phyloP scores from a whole-genome alignment of 1,284 basidiomycete species.

The Lentinus polychrous region DNA sequence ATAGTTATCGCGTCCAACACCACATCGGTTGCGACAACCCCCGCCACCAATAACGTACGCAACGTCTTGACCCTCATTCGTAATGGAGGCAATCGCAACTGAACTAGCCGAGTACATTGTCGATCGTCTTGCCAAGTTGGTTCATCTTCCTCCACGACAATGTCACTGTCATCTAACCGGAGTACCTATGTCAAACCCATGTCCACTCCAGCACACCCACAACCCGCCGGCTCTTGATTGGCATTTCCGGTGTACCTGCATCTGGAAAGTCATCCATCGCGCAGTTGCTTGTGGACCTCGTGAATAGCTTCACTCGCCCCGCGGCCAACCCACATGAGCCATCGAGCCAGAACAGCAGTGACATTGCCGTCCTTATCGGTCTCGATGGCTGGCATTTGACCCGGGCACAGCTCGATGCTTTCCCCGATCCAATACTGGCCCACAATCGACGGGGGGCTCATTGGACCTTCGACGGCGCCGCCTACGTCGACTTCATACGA shows the following conservation, averaged over 20 bases:
- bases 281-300: conserved; percentile 40
- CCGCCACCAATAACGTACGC: too few species aligned
- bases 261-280: conserved; percentile 80
- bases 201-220: conserved; percentile 32
- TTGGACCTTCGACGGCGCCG: conserved; percentile 63
- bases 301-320: conserved; percentile 30
- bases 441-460: conserved; percentile 66
- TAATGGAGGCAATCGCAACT: conserved; percentile 17
- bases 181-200: background rate
- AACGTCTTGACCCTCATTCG: background rate
- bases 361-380: conserved; percentile 46
- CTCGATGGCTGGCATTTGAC: conserved; percentile 85
- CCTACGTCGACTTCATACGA: conserved; percentile 61
- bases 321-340: background rate
- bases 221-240: conserved; percentile 60
- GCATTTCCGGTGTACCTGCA: conserved; percentile 74
- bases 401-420: conserved; percentile 56
- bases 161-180: background rate
- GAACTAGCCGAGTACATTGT: conserved; percentile 29
- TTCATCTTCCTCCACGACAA: background rate
- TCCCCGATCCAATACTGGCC: conserved; percentile 67
- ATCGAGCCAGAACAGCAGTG: conserved; percentile 4
- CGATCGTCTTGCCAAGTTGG: conserved; percentile 22
- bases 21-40: too few species aligned
- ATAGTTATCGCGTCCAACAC: too few species aligned